Evolutionary conservation across 2,329 filamentous ascomycete species (phyloP), one percentile per base, ranked within the genome.

Genomic region (Ophiognomonia clavigignenti-juglandacearum): DNA sequence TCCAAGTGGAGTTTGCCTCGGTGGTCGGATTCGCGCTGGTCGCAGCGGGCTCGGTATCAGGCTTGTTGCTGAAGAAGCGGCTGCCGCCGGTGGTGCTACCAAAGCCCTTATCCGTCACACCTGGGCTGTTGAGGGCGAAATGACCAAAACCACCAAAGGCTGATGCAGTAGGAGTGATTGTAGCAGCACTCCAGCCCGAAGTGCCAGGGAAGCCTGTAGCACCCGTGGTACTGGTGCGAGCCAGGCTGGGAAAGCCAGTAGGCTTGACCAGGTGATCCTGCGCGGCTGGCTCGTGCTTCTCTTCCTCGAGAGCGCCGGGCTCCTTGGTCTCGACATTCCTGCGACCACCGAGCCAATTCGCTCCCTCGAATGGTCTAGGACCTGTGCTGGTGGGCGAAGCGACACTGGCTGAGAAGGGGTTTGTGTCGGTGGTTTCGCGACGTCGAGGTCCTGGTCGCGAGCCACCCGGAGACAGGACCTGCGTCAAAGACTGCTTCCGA

Each of bases 61-160:
- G 85, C 66, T 91, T 95, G 29, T 45, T 46, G 27, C 44, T 47
- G 39, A 52, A 52, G 38, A 52, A 52, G 29, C 50, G 50, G 63
- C 90, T 96, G 61, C 89, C 88, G 3, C 86, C 82, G 48, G 85
- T 76, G 23, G 79, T 67, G 59, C 78, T 83, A 23, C 82, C 84
- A 58, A 85, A 79, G 9, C 87, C 82, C 69, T 93, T 95, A 45
- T 95, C 88, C 4, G 75, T 71, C 24, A 80, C 72, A 6, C 77
- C 67, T 16, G 76, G 73, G 24, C 72, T 69, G 3, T 78, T 66
- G 43, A 95, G 65, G n/a, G 86, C 84, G 64, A 97, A 97, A 59
- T 83, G 93, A 10, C 92, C 92, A 66, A 98, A 98, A 19, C 84
- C 84, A 27, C 92, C 90, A 74, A 91, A 86, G 2, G 83, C 80